Base-by-base conservation (phyloP, 73 alveolate genomes). In the Tetrahymena elliotti region DNA sequence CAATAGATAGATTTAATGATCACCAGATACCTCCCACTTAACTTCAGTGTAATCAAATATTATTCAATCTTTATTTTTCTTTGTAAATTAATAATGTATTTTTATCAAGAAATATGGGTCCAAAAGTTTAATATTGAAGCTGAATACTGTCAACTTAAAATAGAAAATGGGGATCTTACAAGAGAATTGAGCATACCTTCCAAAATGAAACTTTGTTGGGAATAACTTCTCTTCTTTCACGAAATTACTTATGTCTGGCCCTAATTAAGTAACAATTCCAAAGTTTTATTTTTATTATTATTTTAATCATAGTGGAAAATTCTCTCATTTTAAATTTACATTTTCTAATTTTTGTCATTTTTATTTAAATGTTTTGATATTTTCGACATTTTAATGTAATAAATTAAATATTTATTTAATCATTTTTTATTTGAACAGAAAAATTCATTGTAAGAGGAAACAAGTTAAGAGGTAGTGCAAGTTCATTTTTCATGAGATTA, bases 401-500 rank as follows among this genome's bases (percentile, higher is more conserved):
- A 7, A 7, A 52, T n/a, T 7, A 52, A 18, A 52, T 18, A 9
- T 52, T 18, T 18, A 18, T 9, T 4, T 52, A 52, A 24, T 22
- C 10, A 18, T 68, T 68, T 0, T 68, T 68, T 27, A n/a, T 27
- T 24, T 68, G 10, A 68, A 53, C 1, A 68, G 88, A 31, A 24
- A 68, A 68, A 31, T 27, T 27, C 88, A 68, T 68, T 52, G 95
- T 84, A 15, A 88, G 96, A 38, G 93, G 96, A 53, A 84, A 84
- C 1, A 94, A 93, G 84, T 84, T 94, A 31, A 38, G 96, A 94
- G 93, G 95, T 0, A 27, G 41, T 84, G 93, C 84, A 93, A 35
- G 95, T 2, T 94, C 96, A 0, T 53, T 92, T 24, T 34, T 94
- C 24, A 83, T 94, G 84, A 94, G 93, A 94, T 47, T 94, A 33